A percentile compares a stretch with the other conserved stretches of the same genome.
These are phyloP conservation scores for Pleurotus platypus DNA, from an alignment of 768 basidiomycete species.

Conservation along the genomic window DNA sequence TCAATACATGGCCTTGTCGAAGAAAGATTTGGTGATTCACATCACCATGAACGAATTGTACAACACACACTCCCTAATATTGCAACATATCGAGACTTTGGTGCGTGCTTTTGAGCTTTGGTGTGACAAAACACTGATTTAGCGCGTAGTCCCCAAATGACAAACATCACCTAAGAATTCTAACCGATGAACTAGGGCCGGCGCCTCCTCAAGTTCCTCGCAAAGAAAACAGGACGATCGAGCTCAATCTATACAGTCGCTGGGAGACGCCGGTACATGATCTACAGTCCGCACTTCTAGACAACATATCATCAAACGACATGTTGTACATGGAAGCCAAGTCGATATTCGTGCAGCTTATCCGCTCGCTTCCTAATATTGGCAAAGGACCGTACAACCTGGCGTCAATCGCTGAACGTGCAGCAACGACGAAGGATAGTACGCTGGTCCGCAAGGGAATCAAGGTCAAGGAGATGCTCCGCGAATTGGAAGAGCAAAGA, in stretches of 20 bases:
- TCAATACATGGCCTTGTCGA: constrained; percentile 99
- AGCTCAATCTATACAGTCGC: constrained; percentile 89
- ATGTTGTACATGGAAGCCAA: constrained; percentile 99
- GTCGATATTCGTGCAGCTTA: constrained; percentile 96
- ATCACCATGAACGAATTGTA: constrained; percentile 99
- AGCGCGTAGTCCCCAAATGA: constrained; percentile 86
- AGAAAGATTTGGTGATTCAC: constrained; percentile 97
- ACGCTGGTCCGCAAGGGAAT: constrained; percentile 94
- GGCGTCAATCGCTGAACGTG: constrained; percentile 83
- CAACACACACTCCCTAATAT: constrained; percentile 94
- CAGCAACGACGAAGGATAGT: constrained; percentile 96
- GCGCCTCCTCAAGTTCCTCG: constrained; percentile 95
- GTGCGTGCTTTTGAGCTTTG: constrained; percentile 33
- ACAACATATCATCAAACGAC: constrained; percentile 94
- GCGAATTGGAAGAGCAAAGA: constrained; percentile 89
- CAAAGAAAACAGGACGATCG: constrained; percentile 94
- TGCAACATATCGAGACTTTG: constrained; percentile 92
- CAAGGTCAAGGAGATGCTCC: constrained; percentile 99
- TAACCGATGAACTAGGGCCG: constrained; percentile 92
- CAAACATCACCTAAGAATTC: constrained; percentile 93
- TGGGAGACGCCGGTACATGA: constrained; percentile 99
- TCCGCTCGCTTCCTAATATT: constrained; percentile 87
- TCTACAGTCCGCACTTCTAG: constrained; percentile 94
- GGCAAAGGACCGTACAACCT: constrained; percentile 91
- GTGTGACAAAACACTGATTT: constrained; percentile 5